Base-by-base conservation (phyloP, 163 green algal genomes). In the Chlamydomonas reinhardtii region DNA sequence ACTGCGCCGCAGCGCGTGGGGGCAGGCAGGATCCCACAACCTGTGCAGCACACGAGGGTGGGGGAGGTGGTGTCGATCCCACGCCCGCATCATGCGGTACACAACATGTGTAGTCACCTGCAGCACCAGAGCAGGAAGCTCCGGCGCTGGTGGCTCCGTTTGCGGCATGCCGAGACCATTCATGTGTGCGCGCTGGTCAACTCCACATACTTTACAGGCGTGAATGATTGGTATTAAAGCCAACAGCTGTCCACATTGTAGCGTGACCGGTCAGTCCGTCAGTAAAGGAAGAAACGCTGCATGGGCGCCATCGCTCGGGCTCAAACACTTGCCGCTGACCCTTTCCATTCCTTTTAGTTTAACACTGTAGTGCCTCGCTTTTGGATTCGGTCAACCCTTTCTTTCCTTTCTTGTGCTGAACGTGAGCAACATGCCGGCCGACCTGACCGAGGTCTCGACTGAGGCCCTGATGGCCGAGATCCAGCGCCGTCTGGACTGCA, bases 391-490 rank as follows among this genome's bases (percentile, higher is more conserved):
- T n/a, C n/a, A n/a, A n/a, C 17, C 24, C 31, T 29, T 11, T 31
- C 59, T 31, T 16, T 31, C 20, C 12, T 31, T 29, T 31, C 59
- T 66, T 8, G 59, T 31, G 24, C 20, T 66, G 19, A 56, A 56
- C 48, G 48, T 56, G 48, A 56, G 39, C 48, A 56, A 17, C 48
- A 94, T 93, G 90, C 73, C 82, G 22, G 29, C 89, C 20, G 95
- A 97, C 83, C 82, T 99, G 22, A 88, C 80, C 20, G 95, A 98
- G 31, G 90, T 99, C 4, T 70, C 92, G 2, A 94, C 92, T 14
- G 92, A 97, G 62, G 89, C 95, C 16, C 92, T 99, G 54, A 93
- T 99, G 82, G 84, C 91, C 17, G 98, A 99, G 93, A 88, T 99
- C 11, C 87, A 97, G 80, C 89, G 96, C 20, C 94, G 98, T 0